A percentile compares a stretch with the other conserved stretches of the same genome.
Conservation (phyloP, 495 filamentous ascomycete species). For the Saxophila tyrrhenica region DNA sequence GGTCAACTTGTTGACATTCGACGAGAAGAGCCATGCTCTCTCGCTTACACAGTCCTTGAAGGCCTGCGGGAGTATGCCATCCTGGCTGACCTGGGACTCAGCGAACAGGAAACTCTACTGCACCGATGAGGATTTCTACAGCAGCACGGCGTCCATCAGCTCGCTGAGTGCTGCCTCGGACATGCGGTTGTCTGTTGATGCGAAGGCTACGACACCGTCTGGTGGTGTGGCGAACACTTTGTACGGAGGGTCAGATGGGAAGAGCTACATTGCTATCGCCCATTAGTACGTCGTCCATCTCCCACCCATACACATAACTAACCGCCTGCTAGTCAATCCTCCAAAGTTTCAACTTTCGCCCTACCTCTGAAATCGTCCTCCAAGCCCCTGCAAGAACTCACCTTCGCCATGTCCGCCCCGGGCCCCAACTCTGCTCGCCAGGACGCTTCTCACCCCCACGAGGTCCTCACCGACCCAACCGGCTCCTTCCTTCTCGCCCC, state of each 20-base stretch:
- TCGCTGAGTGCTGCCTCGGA: constrained; percentile 6
- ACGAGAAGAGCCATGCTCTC: not conserved
- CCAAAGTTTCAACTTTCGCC: constrained; percentile 15
- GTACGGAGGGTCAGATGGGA: no score
- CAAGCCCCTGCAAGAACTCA: constrained; percentile 17
- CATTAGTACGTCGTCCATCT: no score
- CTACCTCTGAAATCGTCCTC: constrained; percentile 10
- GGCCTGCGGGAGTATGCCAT: constrained; percentile 16
- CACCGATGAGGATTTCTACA: constrained; percentile 21
- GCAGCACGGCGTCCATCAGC: constrained; percentile 22
- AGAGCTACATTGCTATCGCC: no score
- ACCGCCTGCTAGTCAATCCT: no score
- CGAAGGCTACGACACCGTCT: not conserved
- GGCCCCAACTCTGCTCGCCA: constrained; percentile 22
- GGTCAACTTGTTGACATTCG: constrained; percentile 10
- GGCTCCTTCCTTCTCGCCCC: constrained; percentile 26
- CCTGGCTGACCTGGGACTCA: constrained; percentile 23
- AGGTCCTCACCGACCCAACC: constrained; percentile 27
- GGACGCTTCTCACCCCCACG: constrained; percentile 22
- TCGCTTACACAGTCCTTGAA: not conserved
- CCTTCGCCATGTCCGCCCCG: constrained; percentile 14
- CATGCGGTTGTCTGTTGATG: not conserved
- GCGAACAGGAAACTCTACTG: constrained; percentile 16
- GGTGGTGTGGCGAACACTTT: not conserved
- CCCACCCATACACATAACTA: no score